Conservation (phyloP, 805 yeast species). For the Suhomyces xylopsoci region DNA sequence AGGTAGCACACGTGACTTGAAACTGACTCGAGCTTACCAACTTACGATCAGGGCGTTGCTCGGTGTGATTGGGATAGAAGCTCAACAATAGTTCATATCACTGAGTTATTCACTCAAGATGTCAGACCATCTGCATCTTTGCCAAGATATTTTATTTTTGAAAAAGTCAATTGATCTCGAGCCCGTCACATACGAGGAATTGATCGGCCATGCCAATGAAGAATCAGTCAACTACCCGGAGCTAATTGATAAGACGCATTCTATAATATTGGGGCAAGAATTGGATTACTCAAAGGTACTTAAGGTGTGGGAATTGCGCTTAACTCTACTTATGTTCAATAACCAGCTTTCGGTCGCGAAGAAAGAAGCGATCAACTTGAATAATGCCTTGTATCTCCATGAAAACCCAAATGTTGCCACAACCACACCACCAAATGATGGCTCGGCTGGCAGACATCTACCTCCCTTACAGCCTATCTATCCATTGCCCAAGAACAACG, state of each 20-base stretch:
- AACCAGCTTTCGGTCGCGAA: slow-evolving; percentile 30
- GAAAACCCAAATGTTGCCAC: slow-evolving; percentile 20
- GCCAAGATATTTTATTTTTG: slow-evolving; percentile 14
- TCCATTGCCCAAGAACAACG: slow-evolving; percentile 39
- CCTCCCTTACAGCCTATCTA: slow-evolving; percentile 17
- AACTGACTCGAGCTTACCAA: not conserved
- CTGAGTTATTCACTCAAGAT: not conserved
- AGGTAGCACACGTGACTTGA: not conserved
- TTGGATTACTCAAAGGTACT: slow-evolving; percentile 12
- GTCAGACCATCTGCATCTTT: slow-evolving; percentile 5
- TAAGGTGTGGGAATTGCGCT: slow-evolving; percentile 36
- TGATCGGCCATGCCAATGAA: not conserved
- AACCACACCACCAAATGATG: not conserved
- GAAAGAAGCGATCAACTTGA: slow-evolving; percentile 35
- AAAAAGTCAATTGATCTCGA: slow-evolving; percentile 2
- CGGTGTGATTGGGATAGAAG: not conserved
- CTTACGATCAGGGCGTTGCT: not conserved
- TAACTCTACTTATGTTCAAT: slow-evolving; percentile 28
- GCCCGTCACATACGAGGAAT: slow-evolving; percentile 8
- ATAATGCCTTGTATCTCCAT: slow-evolving; percentile 30
- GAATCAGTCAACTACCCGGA: slow-evolving; percentile 1
- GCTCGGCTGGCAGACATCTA: not conserved
- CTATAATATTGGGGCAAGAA: slow-evolving; percentile 10
- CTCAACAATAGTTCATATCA: not conserved
- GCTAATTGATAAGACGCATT: slow-evolving; percentile 14